Conservation (phyloP, 1,284 basidiomycete genomes). For the Pascua sp. region DNA sequence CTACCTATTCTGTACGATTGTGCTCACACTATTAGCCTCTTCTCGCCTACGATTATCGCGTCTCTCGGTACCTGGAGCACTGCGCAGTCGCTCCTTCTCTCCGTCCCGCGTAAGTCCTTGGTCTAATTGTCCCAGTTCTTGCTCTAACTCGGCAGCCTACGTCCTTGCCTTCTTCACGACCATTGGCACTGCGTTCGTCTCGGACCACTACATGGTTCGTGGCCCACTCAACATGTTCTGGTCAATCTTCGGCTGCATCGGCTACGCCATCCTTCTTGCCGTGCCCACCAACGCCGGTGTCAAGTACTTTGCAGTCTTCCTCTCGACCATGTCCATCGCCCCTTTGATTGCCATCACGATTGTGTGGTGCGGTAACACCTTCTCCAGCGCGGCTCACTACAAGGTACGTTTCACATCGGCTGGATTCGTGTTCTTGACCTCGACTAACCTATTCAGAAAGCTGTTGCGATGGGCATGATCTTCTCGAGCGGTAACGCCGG, state of each 20-base stretch:
- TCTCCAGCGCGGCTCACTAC: conserved; percentile 40
- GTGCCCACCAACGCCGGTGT: conserved; percentile 28
- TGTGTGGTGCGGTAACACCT: conserved; percentile 51
- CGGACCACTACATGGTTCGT: conserved; percentile 46
- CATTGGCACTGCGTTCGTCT: conserved; percentile 46
- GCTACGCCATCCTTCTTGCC: conserved; percentile 40
- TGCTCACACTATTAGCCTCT: conserved; percentile 28
- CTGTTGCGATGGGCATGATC: conserved; percentile 52
- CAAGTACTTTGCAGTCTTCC: conserved; percentile 52
- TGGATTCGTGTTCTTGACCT: no score
- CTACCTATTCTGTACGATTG: not conserved
- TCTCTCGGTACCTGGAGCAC: conserved; percentile 47
- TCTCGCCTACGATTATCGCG: conserved; percentile 50
- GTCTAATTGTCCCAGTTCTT: conserved; percentile 5
- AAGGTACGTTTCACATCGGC: conserved; percentile 7
- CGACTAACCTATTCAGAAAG: conserved; percentile 21
- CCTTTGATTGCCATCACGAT: conserved; percentile 52
- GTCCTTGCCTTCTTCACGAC: conserved; percentile 53
- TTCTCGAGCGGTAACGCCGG: conserved; percentile 53
- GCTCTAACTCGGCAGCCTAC: conserved; percentile 32
- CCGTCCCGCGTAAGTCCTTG: conserved; percentile 30
- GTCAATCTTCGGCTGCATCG: conserved; percentile 45
- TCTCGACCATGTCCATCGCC: conserved; percentile 47
- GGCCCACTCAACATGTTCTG: conserved; percentile 52
- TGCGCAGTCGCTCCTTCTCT: conserved; percentile 48